Evolutionary conservation across 495 filamentous ascomycete genomes (phyloP).

Genomic region (Neurospora sp.): DNA sequence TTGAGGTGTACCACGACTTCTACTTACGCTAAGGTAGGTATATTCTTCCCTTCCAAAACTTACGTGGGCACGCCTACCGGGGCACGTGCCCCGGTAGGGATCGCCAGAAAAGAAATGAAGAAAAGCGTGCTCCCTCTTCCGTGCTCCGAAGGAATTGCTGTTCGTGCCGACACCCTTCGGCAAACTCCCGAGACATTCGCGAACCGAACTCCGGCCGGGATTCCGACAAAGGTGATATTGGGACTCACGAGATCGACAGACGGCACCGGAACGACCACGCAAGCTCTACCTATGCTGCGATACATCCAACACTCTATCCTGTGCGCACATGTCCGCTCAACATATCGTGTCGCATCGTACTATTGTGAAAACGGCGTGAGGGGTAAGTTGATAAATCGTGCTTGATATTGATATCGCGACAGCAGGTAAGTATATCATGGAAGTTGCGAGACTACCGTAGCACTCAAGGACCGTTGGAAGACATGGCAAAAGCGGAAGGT

Average conservation of each 20-base stretch:
- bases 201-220: background rate
- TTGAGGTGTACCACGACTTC: background rate
- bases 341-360: background rate
- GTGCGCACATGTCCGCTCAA: background rate
- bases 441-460: background rate
- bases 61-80: background rate
- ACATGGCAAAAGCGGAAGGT: background rate
- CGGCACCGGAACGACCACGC: background rate
- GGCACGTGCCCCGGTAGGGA: too few species aligned
- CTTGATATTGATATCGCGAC: background rate
- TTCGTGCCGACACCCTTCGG: background rate
- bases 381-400: background rate
- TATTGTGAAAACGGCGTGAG: background rate
- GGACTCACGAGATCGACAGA: background rate
- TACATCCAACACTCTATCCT: background rate
- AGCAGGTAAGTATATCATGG: background rate
- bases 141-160: background rate
- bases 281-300: background rate
- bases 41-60: background rate
- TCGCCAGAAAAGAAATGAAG: background rate
- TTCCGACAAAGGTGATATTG: background rate
- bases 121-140: background rate
- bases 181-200: background rate
- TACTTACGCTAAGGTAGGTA: background rate
- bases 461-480: background rate